A percentile compares a stretch with the other conserved stretches of the same genome.
These are phyloP conservation scores for Stagonosporopsis vannaccii DNA, from an alignment of 2,329 filamentous ascomycete genomes.

Conservation along the genomic window DNA sequence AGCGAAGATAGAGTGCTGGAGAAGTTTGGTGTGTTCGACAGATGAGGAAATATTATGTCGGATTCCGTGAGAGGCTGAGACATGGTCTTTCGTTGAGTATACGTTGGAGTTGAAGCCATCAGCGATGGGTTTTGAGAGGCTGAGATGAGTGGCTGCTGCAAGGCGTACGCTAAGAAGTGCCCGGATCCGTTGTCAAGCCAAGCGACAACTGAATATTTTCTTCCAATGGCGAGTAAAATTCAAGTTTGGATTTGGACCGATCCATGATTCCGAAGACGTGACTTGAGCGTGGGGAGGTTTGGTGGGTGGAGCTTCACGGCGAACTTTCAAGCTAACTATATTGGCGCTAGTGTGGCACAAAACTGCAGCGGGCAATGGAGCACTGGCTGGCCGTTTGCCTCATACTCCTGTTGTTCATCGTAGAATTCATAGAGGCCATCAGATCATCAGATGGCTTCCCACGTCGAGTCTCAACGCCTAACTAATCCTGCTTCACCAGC, in stretches of 20 bases:
- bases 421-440: too few species aligned
- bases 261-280: background rate
- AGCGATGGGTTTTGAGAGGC: background rate
- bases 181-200: background rate
- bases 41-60: slow-evolving; percentile 62
- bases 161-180: background rate
- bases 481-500: slow-evolving; percentile 22
- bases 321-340: background rate
- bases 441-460: too few species aligned
- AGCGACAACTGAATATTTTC: background rate
- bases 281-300: background rate
- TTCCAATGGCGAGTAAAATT: background rate
- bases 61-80: slow-evolving; percentile 36
- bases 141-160: background rate
- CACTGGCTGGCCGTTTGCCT: background rate
- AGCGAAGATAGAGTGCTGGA: slow-evolving; percentile 73
- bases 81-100: slow-evolving; percentile 23
- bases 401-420: too few species aligned
- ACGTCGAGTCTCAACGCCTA: background rate
- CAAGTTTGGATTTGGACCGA: background rate
- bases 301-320: slow-evolving; percentile 1
- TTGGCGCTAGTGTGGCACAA: background rate
- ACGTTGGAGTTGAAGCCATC: background rate
- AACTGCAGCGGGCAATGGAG: background rate
- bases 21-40: slow-evolving; percentile 68